phyloP scores from a whole-genome alignment of 805 yeast species.

The Yamadazyma insecticola region DNA sequence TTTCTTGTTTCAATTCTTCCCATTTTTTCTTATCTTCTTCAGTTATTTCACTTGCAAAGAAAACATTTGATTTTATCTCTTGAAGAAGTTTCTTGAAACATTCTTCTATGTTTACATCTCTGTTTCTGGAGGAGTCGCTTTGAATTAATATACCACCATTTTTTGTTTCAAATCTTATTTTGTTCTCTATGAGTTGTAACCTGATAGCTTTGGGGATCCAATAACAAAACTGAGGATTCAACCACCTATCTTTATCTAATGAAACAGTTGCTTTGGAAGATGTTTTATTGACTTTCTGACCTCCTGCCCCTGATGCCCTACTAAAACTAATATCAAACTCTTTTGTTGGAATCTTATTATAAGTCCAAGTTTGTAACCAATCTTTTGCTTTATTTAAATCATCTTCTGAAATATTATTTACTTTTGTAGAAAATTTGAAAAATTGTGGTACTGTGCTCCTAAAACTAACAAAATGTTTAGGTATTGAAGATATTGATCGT shows the following conservation, averaged over 20 bases:
- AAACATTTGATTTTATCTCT: conserved; percentile 45
- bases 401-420: conserved; percentile 13
- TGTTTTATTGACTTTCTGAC: conserved; percentile 79
- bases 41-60: conserved; percentile 45
- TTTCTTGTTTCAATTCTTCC: conserved; percentile 33
- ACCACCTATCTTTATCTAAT: conserved; percentile 40
- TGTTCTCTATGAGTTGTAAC: conserved; percentile 32
- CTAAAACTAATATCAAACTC: conserved; percentile 44
- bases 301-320: conserved; percentile 81
- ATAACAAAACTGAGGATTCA: conserved; percentile 27
- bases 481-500: too few relatives aligned
- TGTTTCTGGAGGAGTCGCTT: conserved; percentile 54
- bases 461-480: too few relatives aligned
- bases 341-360: conserved; percentile 37
- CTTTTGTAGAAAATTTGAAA: too few relatives aligned
- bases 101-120: conserved; percentile 51
- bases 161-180: conserved; percentile 52
- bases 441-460: too few relatives aligned
- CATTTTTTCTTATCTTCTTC: conserved; percentile 48
- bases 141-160: conserved; percentile 54
- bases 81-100: conserved; percentile 58
- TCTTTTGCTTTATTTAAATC: conserved; percentile 29
- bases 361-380: conserved; percentile 38
- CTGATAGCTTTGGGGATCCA: conserved; percentile 61
- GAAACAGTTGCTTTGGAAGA: conserved; percentile 63